Conservation (phyloP, 306 rosid species). For the Hippophae tibetana region DNA sequence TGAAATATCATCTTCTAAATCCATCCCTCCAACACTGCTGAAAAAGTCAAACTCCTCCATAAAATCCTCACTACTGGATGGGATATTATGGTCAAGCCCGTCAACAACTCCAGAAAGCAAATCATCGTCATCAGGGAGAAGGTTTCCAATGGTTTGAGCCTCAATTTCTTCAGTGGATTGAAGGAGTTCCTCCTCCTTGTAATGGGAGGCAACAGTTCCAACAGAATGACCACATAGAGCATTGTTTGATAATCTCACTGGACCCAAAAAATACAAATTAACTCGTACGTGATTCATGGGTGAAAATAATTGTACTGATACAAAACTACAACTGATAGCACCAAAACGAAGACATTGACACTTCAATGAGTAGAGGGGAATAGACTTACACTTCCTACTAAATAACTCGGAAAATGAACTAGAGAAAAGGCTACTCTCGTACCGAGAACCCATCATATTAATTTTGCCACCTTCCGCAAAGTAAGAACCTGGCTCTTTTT, state of each 20-base stretch:
- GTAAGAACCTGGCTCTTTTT: slow-evolving; percentile 21
- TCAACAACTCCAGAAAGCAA: slow-evolving; percentile 33
- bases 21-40: slow-evolving; percentile 45
- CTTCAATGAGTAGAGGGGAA: neutral
- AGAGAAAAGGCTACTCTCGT: slow-evolving; percentile 48
- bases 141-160: slow-evolving; percentile 43
- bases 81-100: slow-evolving; percentile 27
- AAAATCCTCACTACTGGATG: slow-evolving; percentile 24
- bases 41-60: slow-evolving; percentile 36
- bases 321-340: neutral
- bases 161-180: slow-evolving; percentile 39
- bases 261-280: slow-evolving; percentile 10
- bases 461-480: slow-evolving; percentile 23
- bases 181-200: slow-evolving; percentile 33
- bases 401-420: slow-evolving; percentile 39
- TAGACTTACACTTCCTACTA: slow-evolving; percentile 33
- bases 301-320: neutral
- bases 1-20: slow-evolving; percentile 30
- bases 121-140: slow-evolving; percentile 38
- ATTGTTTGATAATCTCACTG: slow-evolving; percentile 26
- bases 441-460: slow-evolving; percentile 33
- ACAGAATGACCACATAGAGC: slow-evolving; percentile 34
- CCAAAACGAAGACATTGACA: neutral
- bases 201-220: slow-evolving; percentile 36
- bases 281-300: slow-evolving; percentile 2